Conservation (phyloP, 495 filamentous ascomycete genomes). For the Penicillium egyptiacum region DNA sequence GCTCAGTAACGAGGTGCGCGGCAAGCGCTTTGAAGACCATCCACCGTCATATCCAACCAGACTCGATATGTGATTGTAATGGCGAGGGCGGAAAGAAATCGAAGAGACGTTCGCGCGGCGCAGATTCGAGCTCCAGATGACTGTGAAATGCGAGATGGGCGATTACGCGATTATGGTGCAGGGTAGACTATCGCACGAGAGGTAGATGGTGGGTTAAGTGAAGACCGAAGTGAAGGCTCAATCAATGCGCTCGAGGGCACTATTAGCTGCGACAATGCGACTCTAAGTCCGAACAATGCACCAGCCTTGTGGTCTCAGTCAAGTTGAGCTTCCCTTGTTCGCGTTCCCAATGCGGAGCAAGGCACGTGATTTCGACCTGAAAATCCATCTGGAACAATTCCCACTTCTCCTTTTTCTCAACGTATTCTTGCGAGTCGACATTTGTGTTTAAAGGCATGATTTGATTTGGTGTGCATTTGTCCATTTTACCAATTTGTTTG, state of each 20-base stretch:
- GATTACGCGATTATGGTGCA: conserved; percentile 5
- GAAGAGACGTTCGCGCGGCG: conserved; percentile 3
- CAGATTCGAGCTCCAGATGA: conserved; percentile 1
- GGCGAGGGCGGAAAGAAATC: not conserved
- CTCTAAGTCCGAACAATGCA: conserved; percentile 3
- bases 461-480: conserved; percentile 8
- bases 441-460: conserved; percentile 11
- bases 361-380: conserved; percentile 23
- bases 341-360: conserved; percentile 28
- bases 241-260: not conserved
- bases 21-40: conserved; percentile 39
- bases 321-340: conserved; percentile 13
- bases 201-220: not conserved
- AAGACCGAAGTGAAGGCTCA: not conserved
- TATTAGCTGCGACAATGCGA: not conserved
- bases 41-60: conserved; percentile 45
- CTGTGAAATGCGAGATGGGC: conserved; percentile 1
- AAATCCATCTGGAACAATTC: conserved; percentile 26
- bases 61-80: conserved; percentile 20
- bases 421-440: conserved; percentile 13
- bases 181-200: not conserved
- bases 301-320: conserved; percentile 1
- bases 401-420: conserved; percentile 14
- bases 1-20: conserved; percentile 45
- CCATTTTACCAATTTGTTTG: conserved; percentile 2